Evolutionary conservation across 345 rosid genomes (phyloP), one percentile per base, ranked within the genome.

Genomic region (Syzygium aromaticum): DNA sequence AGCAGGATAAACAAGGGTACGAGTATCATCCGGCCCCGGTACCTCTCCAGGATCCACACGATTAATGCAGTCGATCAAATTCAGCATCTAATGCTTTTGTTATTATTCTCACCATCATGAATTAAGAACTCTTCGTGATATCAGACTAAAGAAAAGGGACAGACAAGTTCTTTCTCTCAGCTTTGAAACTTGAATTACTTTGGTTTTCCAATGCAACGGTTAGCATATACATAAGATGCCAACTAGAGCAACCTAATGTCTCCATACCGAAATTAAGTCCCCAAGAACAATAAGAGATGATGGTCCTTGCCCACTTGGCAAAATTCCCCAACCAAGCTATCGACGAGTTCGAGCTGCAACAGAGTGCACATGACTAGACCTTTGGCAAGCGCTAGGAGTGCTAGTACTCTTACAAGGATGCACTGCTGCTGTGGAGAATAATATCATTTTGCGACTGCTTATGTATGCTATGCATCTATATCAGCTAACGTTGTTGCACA

Each of bases 331-430:
- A 19, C 80, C 49, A 38, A 73, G 77, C 27, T 28, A 51, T 64
- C 11, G 19, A 67, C 5, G 51, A 40, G 85, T 52, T 16, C 86
- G 28, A 56, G 49, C 63, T 52, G 86, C 59, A 84, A 84, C 49
- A 14, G 80, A 33, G 49, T 73, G 80, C 80, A 73, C 86, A 84
- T 84, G 40, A 73, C 52, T 30, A 63, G 87, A 87, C 51, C 88
- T 90, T 14, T 84, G 43, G 59, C 89, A 84, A 83, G 88, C 86
- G 84, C 86, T 56, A 16, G 90, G 89, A 84, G 90, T 89, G 78
- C 90, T 90, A 51, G 53, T 83, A 87, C 88, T 89, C 87, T 91
- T 73, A 73, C 49, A 33, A 19, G 80, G 49, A 33, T 73, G 49
- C 80, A 5, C 80, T 73, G 80, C 38, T 19, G 80, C 49, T 38